A percentile compares a stretch with the other conserved stretches of the same genome.
Conservation (phyloP, 2,329 filamentous ascomycete genomes). For the Xylariales sp. region DNA sequence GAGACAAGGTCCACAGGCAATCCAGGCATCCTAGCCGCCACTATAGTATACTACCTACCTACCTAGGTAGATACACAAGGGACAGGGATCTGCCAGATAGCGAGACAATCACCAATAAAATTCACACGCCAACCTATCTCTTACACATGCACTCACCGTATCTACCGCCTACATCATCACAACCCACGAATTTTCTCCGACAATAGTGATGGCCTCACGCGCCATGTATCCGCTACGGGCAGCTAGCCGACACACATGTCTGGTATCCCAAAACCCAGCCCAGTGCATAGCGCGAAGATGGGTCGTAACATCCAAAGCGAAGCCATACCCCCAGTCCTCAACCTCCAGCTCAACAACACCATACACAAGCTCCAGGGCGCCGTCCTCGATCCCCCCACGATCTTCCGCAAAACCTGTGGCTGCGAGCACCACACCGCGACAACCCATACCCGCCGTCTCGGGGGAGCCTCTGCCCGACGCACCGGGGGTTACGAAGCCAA, state of each 20-base stretch:
- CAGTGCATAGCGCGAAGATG: slow-evolving; percentile 25
- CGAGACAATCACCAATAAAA: slow-evolving; percentile 13
- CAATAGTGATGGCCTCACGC: slow-evolving; percentile 40
- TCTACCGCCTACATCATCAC: slow-evolving; percentile 17
- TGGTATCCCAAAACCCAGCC: slow-evolving; percentile 8
- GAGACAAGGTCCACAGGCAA: not conserved
- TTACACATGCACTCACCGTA: not conserved
- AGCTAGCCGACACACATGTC: slow-evolving; percentile 27
- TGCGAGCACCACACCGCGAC: slow-evolving; percentile 30
- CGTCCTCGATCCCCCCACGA: slow-evolving; percentile 23
- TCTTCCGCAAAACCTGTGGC: slow-evolving; percentile 16
- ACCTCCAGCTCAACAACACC: slow-evolving; percentile 18
- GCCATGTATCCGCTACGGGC: slow-evolving; percentile 42
- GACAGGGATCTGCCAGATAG: slow-evolving; percentile 9
- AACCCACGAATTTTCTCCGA: slow-evolving; percentile 8
- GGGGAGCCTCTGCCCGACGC: slow-evolving; percentile 48
- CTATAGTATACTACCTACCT: not conserved
- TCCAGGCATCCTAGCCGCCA: not conserved
- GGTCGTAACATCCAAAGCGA: slow-evolving; percentile 37
- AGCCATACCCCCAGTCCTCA: slow-evolving; percentile 26
- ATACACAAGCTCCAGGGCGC: slow-evolving; percentile 23
- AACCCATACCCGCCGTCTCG: slow-evolving; percentile 46
- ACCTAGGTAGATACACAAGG: no score
- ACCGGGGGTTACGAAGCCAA: slow-evolving; percentile 17
- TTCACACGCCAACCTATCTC: not conserved